Evolutionary conservation across 1,284 basidiomycete species (phyloP).

Genomic region (Ustilago trichophora): DNA sequence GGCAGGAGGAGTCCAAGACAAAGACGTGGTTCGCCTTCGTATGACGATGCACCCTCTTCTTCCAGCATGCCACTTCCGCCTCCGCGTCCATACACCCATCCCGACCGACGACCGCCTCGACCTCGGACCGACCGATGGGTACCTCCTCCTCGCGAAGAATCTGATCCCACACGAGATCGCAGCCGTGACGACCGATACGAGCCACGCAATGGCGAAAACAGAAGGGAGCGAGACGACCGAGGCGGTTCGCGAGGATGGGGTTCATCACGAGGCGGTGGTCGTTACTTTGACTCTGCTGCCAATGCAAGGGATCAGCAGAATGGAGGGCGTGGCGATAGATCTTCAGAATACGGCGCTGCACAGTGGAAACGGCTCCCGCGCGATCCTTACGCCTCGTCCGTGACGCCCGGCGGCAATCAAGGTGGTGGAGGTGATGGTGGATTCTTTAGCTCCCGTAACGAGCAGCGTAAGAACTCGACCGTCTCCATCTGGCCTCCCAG

Average conservation of each 20-base stretch:
- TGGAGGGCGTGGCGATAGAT: background rate
- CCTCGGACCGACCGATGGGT: slow-evolving; percentile 39
- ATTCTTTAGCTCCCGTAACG: slow-evolving; percentile 46
- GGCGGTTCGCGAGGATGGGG: slow-evolving; percentile 7
- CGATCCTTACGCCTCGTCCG: slow-evolving; percentile 32
- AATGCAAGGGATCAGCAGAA: background rate
- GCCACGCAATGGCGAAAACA: too few relatives aligned
- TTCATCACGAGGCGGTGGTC: slow-evolving; percentile 9
- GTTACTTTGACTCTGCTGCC: slow-evolving; percentile 32
- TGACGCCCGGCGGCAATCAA: slow-evolving; percentile 5
- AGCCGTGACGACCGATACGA: slow-evolving; percentile 2
- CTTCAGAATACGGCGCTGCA: slow-evolving; percentile 31
- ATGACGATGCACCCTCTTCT: slow-evolving; percentile 12
- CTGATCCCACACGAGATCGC: background rate
- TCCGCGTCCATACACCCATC: slow-evolving; percentile 21
- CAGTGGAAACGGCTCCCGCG: slow-evolving; percentile 44
- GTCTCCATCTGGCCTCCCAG: slow-evolving; percentile 56
- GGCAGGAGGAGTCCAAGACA: too few relatives aligned
- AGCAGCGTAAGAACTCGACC: slow-evolving; percentile 50
- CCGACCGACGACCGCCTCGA: slow-evolving; percentile 33
- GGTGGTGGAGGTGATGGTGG: slow-evolving; percentile 18
- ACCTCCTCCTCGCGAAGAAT: slow-evolving; percentile 29
- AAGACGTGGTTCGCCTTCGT: slow-evolving; percentile 19
- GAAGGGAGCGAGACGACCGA: too few relatives aligned
- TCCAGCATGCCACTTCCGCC: slow-evolving; percentile 14